Base-by-base conservation (phyloP, 2,329 filamentous ascomycete species). In the Diaporthe longicolla region DNA sequence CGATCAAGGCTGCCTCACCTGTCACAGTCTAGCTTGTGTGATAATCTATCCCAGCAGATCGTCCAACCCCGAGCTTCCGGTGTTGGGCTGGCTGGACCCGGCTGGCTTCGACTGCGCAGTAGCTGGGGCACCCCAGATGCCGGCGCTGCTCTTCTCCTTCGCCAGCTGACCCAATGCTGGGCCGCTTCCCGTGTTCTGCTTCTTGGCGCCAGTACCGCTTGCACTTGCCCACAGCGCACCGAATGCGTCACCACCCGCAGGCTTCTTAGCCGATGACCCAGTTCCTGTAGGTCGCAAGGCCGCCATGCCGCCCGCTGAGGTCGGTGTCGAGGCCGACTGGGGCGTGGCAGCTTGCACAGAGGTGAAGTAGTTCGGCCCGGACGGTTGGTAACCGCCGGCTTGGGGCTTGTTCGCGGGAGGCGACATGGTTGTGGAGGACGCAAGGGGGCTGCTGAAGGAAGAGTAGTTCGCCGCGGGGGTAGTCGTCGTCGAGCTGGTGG, bases 131-230 rank as follows among this genome's bases (percentile, higher is more conserved):
- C 96, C 97, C 95, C 97, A 99, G 76, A 99, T 94, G 10, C 95
- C 95, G 21, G 95, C 95, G 79, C 92, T 95, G 74, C 95, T 97
- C 89, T 98, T 98, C 84, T 98, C 95, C 87, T 98, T 98, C n/a
- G 95, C 96, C 83, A 99, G 91, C 82, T 97, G 95, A 40, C 95
- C 95, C 85, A 99, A 89, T 72, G 95, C 95, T 69, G 95, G 92
- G 0, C 93, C 93, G 74, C 92, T 88, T 71, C 88, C 13, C 89
- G 87, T 2, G 91, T 89, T 75, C 84, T 87, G 1, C 85, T 97
- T 97, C 87, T 95, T 95, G 77, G 95, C 89, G 61, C 92, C 92
- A 21, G 24, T n/a, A 15, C 89, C 89, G 76, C 92, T 94, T 37
- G 92, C 92, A 77, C 90, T 91, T 74, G 93, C 93, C 91, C 97